These are phyloP conservation scores for Diaporthe amygdali DNA, from an alignment of 2,329 filamentous ascomycete genomes.

Conservation along the genomic window DNA sequence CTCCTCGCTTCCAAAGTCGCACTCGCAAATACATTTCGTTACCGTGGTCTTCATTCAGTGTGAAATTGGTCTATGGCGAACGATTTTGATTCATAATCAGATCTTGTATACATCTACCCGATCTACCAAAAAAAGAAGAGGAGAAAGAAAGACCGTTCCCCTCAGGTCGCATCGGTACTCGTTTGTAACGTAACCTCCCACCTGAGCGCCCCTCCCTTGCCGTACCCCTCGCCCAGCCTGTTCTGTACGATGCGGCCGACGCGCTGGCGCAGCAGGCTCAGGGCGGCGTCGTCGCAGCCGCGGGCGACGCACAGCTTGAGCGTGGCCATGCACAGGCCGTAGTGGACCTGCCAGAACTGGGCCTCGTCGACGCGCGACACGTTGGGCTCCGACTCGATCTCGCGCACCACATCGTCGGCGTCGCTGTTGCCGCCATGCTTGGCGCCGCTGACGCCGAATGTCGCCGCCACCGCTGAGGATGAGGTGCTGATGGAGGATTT, in stretches of 20 bases:
- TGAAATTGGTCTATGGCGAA: background rate
- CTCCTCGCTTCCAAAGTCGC: background rate
- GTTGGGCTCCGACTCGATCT: conserved; percentile 81
- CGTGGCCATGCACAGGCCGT: conserved; percentile 95
- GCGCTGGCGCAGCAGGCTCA: conserved; percentile 76
- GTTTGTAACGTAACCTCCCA: conserved; percentile 96
- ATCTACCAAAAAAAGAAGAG: background rate
- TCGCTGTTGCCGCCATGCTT: conserved; percentile 38
- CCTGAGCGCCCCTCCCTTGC: conserved; percentile 74
- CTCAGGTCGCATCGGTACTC: conserved; percentile 43
- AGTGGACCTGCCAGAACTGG: conserved; percentile 98
- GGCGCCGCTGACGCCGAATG: conserved; percentile 30
- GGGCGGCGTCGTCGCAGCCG: conserved; percentile 71
- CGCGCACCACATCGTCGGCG: conserved; percentile 74
- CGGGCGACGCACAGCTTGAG: conserved; percentile 75
- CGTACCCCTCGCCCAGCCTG: conserved; percentile 86
- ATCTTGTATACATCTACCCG: background rate
- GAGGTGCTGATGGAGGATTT: background rate
- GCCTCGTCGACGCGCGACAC: conserved; percentile 85
- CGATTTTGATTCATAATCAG: background rate
- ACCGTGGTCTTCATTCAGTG: background rate
- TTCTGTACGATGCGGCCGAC: conserved; percentile 83
- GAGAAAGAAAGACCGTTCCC: background rate
- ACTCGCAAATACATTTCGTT: no score
- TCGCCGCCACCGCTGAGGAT: background rate